Conservation (phyloP, 139 green algal genomes). For the Yamagishiella unicocca region DNA sequence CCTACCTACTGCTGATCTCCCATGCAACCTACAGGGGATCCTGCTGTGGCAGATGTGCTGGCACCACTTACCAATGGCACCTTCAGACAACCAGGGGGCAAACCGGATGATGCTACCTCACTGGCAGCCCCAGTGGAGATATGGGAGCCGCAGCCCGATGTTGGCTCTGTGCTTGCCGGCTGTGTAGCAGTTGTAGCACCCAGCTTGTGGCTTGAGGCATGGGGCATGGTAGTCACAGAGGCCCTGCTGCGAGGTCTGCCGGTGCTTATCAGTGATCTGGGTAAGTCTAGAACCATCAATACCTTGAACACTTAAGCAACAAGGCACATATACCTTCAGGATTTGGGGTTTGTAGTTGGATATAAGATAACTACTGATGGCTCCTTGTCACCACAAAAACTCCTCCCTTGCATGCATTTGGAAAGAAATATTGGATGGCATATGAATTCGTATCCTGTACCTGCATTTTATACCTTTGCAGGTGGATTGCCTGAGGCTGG, state of each 20-base stretch:
- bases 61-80: not conserved
- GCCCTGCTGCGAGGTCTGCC: conserved; percentile 58
- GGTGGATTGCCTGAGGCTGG: conserved; percentile 34
- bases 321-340: no score
- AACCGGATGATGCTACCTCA: no score
- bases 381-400: no score
- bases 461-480: no score
- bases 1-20: no score
- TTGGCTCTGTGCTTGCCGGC: conserved; percentile 38
- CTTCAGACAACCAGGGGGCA: no score
- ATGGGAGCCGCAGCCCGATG: conserved; percentile 42
- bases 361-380: no score
- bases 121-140: conserved; percentile 15
- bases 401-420: no score
- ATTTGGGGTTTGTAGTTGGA: no score
- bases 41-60: not conserved
- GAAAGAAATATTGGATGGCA: no score
- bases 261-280: conserved; percentile 50
- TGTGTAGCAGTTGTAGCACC: conserved; percentile 59
- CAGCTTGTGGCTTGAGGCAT: conserved; percentile 69
- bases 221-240: conserved; percentile 69
- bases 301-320: no score
- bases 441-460: no score
- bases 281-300: conserved; percentile 26
- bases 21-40: conserved; percentile 36